Evolutionary conservation across 2,329 filamentous ascomycete species (phyloP).

Genomic region (Trichoderma breve): DNA sequence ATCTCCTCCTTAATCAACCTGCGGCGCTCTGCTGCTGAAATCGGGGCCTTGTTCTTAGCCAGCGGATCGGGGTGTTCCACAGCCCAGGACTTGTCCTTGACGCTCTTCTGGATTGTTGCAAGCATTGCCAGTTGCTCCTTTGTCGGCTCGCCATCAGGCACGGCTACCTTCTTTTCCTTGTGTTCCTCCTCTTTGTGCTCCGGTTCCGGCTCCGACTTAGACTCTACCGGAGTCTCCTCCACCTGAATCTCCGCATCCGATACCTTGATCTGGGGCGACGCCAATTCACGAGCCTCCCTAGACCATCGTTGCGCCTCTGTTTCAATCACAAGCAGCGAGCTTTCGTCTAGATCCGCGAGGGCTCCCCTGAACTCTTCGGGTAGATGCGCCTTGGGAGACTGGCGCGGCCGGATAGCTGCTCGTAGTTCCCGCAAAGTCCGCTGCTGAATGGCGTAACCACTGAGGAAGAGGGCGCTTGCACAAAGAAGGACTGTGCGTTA

Average conservation of each 20-base stretch:
- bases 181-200: conserved; percentile 22
- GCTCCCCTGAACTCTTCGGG: conserved; percentile 49
- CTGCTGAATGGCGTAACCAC: conserved; percentile 85
- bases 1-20: conserved; percentile 59
- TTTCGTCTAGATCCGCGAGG: conserved; percentile 48
- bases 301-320: conserved; percentile 35
- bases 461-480: conserved; percentile 79
- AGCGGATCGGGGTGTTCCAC: conserved; percentile 38
- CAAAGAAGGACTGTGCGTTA: conserved; percentile 63
- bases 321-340: conserved; percentile 42
- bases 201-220: conserved; percentile 27
- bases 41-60: conserved; percentile 44
- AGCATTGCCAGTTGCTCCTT: conserved; percentile 34
- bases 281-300: conserved; percentile 22
- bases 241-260: conserved; percentile 32
- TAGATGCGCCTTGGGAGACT: conserved; percentile 49
- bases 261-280: conserved; percentile 23
- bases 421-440: conserved; percentile 77
- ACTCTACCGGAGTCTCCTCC: background rate
- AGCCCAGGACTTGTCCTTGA: conserved; percentile 34
- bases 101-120: conserved; percentile 33
- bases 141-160: conserved; percentile 22
- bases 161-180: background rate
- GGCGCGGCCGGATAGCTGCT: conserved; percentile 59
- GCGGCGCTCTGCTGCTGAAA: conserved; percentile 54